Percentiles rank a stretch among this genome's conserved stretches.
Evolutionary conservation across 495 filamentous ascomycete genomes (phyloP).

Genomic region (Aspergillus leporis): DNA sequence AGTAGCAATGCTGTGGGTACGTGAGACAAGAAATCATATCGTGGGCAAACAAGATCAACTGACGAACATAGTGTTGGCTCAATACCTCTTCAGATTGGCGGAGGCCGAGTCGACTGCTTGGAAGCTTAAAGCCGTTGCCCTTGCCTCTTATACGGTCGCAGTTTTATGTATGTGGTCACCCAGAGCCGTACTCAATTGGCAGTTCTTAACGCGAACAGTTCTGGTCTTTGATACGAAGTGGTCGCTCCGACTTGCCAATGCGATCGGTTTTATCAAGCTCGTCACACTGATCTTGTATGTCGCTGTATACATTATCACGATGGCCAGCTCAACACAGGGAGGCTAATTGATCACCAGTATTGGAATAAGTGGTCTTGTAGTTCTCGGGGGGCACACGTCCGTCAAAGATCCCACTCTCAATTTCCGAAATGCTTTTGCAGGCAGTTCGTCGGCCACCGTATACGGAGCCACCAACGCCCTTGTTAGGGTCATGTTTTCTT

Average conservation of each 20-base stretch:
- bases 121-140: conserved; percentile 63
- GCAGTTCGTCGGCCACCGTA: conserved; percentile 47
- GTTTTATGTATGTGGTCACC: conserved; percentile 32
- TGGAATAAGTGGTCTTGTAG: conserved; percentile 58
- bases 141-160: conserved; percentile 59
- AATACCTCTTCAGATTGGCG: conserved; percentile 55
- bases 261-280: conserved; percentile 56
- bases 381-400: conserved; percentile 59
- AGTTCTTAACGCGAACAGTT: conserved; percentile 28
- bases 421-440: conserved; percentile 58
- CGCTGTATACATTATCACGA: neutral
- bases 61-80: conserved; percentile 39
- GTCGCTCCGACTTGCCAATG: conserved; percentile 55
- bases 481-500: conserved; percentile 64
- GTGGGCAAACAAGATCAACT: neutral
- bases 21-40: neutral
- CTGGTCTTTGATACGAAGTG: conserved; percentile 55
- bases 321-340: neutral
- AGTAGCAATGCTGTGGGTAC: conserved; percentile 61
- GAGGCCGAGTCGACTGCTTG: conserved; percentile 50
- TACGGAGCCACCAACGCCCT: conserved; percentile 60
- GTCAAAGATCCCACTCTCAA: conserved; percentile 58
- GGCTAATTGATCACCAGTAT: conserved; percentile 31
- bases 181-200: neutral
- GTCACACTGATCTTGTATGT: conserved; percentile 55